Base-by-base conservation (phyloP, 2,329 filamentous ascomycete genomes). In the Paecilomyces fulvus region DNA sequence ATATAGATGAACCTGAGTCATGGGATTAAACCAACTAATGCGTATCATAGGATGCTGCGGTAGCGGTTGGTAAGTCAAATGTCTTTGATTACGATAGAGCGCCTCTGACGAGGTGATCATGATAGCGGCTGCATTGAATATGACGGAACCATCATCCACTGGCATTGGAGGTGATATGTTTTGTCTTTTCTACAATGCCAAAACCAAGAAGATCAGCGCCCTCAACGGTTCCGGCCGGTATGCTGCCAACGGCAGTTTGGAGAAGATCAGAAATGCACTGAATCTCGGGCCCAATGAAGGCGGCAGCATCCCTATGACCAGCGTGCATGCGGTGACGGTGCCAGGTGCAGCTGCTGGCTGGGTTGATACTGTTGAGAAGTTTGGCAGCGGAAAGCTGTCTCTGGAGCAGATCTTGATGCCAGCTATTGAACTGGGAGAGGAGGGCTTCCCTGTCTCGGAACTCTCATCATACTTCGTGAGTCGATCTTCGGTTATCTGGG, bases 131-230 rank as follows among this genome's bases (percentile, higher is more conserved):
- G 91, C 86, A 4, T 79, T 99, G 56, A 97, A 96, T 74, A 83
- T 97, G 68, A 96, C 92, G 0, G 94, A 99, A 70, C 94, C 94
- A 7, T 85, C 86, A 58, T 94, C 89, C 5, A 97, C 94, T 0
- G 94, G 94, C 46, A 96, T 99, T 58, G 94, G 94, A 56, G 94
- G 94, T 60, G 94, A 99, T 75, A 91, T 96, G 85, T 99, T 97
- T 76, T 92, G 92, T 72, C 83, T 97, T 33, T 96, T 84, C 79
- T 97, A 92, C 77, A 83, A 95, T 69, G 90, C 90, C 48, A 83
- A 87, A 64, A 89, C 86, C 0, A 88, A 88, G 68, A 88, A 88
- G 60, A 87, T 97, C 8, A 87, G 85, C 55, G 89, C 91, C 9
- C 77, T 97, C 72, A 99, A 99, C 72, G 94, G 92, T 20, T 96